phyloP scores from a whole-genome alignment of 176 grass and related monocot genomes.

The Zoysia pacifica region DNA sequence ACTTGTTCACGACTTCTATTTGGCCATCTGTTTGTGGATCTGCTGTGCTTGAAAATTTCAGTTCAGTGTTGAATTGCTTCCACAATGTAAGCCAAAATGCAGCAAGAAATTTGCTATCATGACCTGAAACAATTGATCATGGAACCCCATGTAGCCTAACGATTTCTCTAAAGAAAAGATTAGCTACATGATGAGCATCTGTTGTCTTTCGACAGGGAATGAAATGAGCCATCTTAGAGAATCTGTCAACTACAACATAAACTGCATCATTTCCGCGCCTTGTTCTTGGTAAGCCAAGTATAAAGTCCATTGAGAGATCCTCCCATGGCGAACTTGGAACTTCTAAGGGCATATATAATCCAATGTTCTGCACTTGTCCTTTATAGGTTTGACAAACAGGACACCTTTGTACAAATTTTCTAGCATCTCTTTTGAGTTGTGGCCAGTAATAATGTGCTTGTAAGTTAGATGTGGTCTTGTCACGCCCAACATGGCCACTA shows the following conservation, averaged over 20 bases:
- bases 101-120: neutral
- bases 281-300: slow-evolving; percentile 1
- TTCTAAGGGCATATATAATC: neutral
- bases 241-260: neutral
- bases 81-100: slow-evolving; percentile 3
- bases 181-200: slow-evolving; percentile 22
- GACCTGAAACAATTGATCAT: neutral
- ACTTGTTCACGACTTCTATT: neutral
- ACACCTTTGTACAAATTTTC: too few species aligned
- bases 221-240: slow-evolving; percentile 10
- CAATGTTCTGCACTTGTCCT: neutral
- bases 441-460: neutral
- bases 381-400: neutral
- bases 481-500: neutral
- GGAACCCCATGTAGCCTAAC: neutral
- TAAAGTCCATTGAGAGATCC: neutral
- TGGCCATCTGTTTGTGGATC: neutral
- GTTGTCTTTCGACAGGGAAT: neutral
- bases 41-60: neutral
- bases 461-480: neutral
- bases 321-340: neutral
- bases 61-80: neutral
- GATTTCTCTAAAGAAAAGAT: slow-evolving; percentile 10
- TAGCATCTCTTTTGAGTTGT: slow-evolving; percentile 19
- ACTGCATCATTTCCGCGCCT: neutral